Conservation (phyloP, 1,139 yeast species). For the Geotrichum citri-aurantii region DNA sequence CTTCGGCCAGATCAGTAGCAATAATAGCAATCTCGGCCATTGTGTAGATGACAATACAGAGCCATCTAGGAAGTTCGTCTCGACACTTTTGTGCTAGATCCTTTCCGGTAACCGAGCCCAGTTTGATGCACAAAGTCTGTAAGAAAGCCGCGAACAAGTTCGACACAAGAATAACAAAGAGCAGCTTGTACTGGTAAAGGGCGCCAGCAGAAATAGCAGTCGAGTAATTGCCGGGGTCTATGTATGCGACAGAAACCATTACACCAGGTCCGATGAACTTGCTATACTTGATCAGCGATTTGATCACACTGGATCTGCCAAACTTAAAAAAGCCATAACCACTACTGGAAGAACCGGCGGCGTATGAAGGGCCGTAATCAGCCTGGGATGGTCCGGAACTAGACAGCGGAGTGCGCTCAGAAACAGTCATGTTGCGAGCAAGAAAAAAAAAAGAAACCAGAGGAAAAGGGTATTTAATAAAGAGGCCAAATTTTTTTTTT, state of each 20-base stretch:
- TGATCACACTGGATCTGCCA: neutral
- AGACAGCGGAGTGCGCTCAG: slow-evolving; percentile 5
- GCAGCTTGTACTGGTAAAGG: slow-evolving; percentile 52
- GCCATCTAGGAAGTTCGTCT: slow-evolving; percentile 54
- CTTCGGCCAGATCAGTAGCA: slow-evolving; percentile 84
- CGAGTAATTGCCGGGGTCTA: slow-evolving; percentile 84
- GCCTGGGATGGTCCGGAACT: neutral
- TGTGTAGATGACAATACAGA: slow-evolving; percentile 53
- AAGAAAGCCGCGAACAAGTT: slow-evolving; percentile 68
- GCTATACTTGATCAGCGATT: slow-evolving; percentile 43
- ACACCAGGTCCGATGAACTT: slow-evolving; percentile 70
- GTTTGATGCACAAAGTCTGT: slow-evolving; percentile 64
- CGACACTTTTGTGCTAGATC: slow-evolving; percentile 70
- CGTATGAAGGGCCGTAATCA: neutral
- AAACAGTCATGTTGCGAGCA: neutral
- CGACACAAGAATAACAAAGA: slow-evolving; percentile 62
- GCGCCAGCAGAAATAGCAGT: slow-evolving; percentile 80
- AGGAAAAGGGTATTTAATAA: neutral
- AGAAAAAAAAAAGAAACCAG: neutral
- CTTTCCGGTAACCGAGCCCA: slow-evolving; percentile 76
- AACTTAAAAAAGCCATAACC: neutral
- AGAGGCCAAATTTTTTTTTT: neutral
- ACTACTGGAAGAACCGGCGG: neutral
- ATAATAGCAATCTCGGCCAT: slow-evolving; percentile 76
- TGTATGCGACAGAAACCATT: slow-evolving; percentile 71